These are phyloP conservation scores for Penicillium crystallinum DNA, from an alignment of 495 filamentous ascomycete genomes.

Conservation along the genomic window DNA sequence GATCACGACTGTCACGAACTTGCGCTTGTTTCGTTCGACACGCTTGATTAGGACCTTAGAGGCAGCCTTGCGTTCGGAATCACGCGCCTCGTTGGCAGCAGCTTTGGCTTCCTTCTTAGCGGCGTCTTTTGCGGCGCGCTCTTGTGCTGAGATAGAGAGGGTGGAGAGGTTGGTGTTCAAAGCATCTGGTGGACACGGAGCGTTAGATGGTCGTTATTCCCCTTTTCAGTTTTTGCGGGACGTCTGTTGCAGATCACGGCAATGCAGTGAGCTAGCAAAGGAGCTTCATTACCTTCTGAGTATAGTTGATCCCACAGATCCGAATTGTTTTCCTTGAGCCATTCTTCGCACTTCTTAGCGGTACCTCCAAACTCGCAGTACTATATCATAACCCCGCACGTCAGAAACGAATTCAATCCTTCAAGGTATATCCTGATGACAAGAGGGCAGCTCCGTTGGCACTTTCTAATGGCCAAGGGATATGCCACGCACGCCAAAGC, in stretches of 20 bases:
- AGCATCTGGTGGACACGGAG: slow-evolving; percentile 53
- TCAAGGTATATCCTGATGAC: background rate
- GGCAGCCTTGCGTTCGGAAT: slow-evolving; percentile 67
- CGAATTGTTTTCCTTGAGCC: slow-evolving; percentile 73
- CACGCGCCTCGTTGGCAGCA: slow-evolving; percentile 71
- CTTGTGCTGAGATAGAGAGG: slow-evolving; percentile 82
- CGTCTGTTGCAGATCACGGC: background rate
- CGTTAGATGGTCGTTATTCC: background rate
- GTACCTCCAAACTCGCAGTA: slow-evolving; percentile 98
- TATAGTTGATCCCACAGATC: slow-evolving; percentile 73
- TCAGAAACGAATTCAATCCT: background rate
- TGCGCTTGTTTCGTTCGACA: slow-evolving; percentile 95
- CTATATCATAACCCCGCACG: slow-evolving; percentile 60
- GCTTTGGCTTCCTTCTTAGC: slow-evolving; percentile 94
- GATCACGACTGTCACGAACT: slow-evolving; percentile 85
- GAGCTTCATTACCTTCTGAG: slow-evolving; percentile 60
- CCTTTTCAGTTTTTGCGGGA: background rate
- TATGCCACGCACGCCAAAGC: background rate
- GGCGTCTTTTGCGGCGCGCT: slow-evolving; percentile 89
- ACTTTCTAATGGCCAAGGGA: background rate
- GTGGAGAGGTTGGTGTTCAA: slow-evolving; percentile 74
- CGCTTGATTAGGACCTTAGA: slow-evolving; percentile 89
- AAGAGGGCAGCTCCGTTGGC: background rate
- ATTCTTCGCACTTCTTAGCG: slow-evolving; percentile 96
- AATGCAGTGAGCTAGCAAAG: background rate